Evolutionary conservation across 176 grass and related monocot genomes (phyloP).

Genomic region (Bolboschoenus planiculmis): DNA sequence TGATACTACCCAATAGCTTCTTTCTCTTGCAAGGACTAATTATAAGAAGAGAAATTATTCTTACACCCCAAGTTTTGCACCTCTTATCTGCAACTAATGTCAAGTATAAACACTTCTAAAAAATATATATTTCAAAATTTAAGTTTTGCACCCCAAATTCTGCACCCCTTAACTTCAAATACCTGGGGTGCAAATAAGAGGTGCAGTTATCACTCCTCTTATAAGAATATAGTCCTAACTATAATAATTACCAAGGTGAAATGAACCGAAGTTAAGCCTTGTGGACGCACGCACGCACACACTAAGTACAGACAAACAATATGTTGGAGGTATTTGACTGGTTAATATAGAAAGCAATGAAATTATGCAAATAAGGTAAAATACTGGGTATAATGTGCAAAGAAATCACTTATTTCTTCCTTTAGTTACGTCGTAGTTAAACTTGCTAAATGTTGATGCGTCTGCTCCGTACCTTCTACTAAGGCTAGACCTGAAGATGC

Average conservation of each 20-base stretch:
- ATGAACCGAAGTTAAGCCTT: neutral
- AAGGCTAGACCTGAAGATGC: slow-evolving; percentile 54
- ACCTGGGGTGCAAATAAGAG: too few species aligned
- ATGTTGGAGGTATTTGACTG: neutral
- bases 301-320: neutral
- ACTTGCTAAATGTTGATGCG: slow-evolving; percentile 2
- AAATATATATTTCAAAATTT: too few species aligned
- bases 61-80: too few species aligned
- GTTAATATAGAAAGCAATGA: neutral
- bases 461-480: neutral
- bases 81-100: too few species aligned
- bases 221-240: neutral
- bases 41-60: too few species aligned
- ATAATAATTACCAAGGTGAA: neutral
- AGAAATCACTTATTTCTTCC: neutral
- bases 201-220: too few species aligned
- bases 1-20: neutral
- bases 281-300: neutral
- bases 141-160: too few species aligned
- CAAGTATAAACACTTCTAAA: too few species aligned
- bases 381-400: neutral
- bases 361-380: neutral
- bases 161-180: too few species aligned
- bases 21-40: neutral
- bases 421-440: neutral